A percentile compares a stretch with the other conserved stretches of the same genome.
Conservation (phyloP, 768 basidiomycete species). For the Suillus plorans region DNA sequence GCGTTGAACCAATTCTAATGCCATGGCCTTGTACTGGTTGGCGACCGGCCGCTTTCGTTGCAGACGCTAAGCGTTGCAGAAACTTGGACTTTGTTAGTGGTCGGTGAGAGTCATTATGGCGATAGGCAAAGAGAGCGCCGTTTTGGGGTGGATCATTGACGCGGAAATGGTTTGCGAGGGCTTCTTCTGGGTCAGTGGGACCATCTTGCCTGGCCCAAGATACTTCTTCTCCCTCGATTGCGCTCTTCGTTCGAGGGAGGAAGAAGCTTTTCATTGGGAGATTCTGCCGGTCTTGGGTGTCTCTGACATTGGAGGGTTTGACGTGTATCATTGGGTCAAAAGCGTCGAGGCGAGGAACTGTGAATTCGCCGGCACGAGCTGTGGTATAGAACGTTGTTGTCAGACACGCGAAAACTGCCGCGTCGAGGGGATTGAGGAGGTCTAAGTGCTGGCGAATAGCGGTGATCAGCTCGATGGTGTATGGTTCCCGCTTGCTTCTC, state of each 20-base stretch:
- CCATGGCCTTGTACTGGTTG: constrained; percentile 15
- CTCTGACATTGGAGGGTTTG: constrained; percentile 24
- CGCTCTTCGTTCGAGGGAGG: constrained; percentile 31
- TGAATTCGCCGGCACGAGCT: constrained; percentile 38
- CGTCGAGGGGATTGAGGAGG: constrained; percentile 28
- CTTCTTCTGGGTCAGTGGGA: constrained; percentile 21
- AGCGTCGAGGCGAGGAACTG: constrained; percentile 27
- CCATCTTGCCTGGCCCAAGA: constrained; percentile 32
- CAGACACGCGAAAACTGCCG: constrained; percentile 22
- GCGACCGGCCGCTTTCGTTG: background rate
- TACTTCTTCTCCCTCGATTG: constrained; percentile 30
- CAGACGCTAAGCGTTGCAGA: background rate
- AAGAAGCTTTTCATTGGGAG: constrained; percentile 24
- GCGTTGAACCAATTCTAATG: constrained; percentile 29
- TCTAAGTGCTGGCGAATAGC: background rate
- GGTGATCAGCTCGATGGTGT: constrained; percentile 10
- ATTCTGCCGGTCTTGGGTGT: constrained; percentile 13
- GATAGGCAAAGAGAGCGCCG: constrained; percentile 31
- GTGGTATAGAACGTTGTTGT: constrained; percentile 37
- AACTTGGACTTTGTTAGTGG: constrained; percentile 30
- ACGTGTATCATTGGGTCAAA: constrained; percentile 34
- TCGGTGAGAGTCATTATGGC: background rate
- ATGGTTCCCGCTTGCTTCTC: constrained; percentile 9
- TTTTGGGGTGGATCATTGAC: constrained; percentile 26
- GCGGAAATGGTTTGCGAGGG: constrained; percentile 24